phyloP scores from a whole-genome alignment of 2,329 filamentous ascomycete species.

The Monilinia polystroma region DNA sequence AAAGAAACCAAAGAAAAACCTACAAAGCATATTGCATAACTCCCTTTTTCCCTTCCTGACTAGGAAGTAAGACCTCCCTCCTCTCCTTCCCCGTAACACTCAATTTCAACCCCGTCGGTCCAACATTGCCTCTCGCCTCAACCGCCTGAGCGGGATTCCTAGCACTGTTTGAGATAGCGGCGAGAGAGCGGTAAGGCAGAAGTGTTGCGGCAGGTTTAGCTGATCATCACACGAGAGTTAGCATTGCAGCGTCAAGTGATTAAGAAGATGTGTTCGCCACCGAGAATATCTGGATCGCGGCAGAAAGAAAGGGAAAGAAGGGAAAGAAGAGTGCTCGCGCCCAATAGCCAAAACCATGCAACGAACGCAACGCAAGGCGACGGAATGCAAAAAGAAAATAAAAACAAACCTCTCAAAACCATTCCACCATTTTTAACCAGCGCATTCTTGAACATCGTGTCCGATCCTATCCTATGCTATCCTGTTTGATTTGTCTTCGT shows the following conservation, averaged over 20 bases:
- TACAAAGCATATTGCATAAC: constrained; percentile 85
- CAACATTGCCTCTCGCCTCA: not conserved
- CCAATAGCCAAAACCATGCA: too few relatives aligned
- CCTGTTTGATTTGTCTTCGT: not conserved
- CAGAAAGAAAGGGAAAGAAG: constrained; percentile 8
- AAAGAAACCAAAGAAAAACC: constrained; percentile 42
- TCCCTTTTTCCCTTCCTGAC: constrained; percentile 77
- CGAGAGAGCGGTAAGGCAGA: constrained; percentile 61
- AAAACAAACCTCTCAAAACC: constrained; percentile 44
- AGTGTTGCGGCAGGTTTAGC: constrained; percentile 65
- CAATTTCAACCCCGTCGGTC: constrained; percentile 37
- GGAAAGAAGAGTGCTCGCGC: not conserved
- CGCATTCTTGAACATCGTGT: constrained; percentile 45
- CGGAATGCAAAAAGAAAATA: not conserved
- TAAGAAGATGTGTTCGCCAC: too few relatives aligned
- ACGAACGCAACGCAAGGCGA: too few relatives aligned
- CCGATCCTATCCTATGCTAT: not conserved
- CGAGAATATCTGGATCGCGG: too few relatives aligned
- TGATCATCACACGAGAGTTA: constrained; percentile 41
- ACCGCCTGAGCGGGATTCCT: constrained; percentile 54
- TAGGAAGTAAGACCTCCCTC: constrained; percentile 73
- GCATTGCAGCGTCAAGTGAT: not conserved
- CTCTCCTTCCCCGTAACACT: constrained; percentile 51
- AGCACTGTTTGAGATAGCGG: constrained; percentile 64
- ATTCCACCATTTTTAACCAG: constrained; percentile 43